phyloP scores from a whole-genome alignment of 2,329 filamentous ascomycete species.

The Diaporthe ilicicola region DNA sequence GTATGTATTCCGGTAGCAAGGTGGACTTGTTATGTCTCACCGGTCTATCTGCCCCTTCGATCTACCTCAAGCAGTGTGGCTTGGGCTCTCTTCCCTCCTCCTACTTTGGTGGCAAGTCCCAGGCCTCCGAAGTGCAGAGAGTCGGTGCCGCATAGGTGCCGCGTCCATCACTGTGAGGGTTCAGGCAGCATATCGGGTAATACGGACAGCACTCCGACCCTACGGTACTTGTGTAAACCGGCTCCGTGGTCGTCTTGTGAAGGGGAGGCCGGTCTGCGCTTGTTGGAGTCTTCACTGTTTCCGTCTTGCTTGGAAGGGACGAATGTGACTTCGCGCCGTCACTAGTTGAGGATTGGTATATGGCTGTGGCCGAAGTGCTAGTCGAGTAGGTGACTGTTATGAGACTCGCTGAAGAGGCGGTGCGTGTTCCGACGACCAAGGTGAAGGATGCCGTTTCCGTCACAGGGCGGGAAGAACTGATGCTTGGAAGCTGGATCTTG shows the following conservation, averaged over 20 bases:
- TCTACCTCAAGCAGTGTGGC: not conserved
- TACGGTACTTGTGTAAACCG: not conserved
- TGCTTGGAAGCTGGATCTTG: not conserved
- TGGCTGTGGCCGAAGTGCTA: not conserved
- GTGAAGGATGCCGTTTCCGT: slow-evolving; percentile 7
- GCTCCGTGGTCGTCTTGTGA: not conserved
- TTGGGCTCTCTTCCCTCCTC: not conserved
- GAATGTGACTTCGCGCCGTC: no score
- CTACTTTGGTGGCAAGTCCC: not conserved
- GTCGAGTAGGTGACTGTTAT: not conserved
- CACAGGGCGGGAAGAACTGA: not conserved
- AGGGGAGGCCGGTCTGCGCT: not conserved
- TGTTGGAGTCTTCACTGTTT: not conserved
- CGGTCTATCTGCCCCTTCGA: not conserved
- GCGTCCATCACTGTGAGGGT: not conserved
- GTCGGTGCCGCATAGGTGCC: slow-evolving; percentile 12
- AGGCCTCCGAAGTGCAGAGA: not conserved
- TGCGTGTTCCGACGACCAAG: not conserved
- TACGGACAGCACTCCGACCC: slow-evolving; percentile 8
- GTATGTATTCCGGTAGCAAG: not conserved
- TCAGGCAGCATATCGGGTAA: not conserved
- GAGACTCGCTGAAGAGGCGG: not conserved
- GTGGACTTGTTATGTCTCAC: not conserved
- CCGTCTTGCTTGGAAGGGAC: not conserved
- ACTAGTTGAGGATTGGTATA: not conserved